Conservation (phyloP, 805 yeast species). For the Isabelozyma pseudorhagii region DNA sequence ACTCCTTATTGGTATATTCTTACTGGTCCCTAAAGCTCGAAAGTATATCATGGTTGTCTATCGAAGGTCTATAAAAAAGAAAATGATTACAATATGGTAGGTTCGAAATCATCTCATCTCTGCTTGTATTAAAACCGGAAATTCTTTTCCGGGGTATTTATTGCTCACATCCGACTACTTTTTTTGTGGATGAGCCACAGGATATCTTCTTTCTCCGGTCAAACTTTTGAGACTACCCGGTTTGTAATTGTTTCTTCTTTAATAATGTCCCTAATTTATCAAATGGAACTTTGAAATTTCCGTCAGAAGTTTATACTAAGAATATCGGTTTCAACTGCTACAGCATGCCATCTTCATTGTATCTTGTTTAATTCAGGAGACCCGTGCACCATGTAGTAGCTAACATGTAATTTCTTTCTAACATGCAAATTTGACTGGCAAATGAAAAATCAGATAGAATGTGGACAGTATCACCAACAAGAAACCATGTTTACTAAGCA, state of each 20-base stretch:
- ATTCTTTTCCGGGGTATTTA: no score
- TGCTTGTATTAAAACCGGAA: neutral
- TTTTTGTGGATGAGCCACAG: no score
- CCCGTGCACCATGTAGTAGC: neutral
- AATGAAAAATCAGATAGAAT: neutral
- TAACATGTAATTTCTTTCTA: neutral
- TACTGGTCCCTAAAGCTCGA: neutral
- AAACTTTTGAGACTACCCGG: no score
- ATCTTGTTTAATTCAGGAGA: no score
- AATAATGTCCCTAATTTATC: no score
- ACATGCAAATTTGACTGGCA: neutral
- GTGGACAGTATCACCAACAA: neutral
- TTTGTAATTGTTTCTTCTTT: no score
- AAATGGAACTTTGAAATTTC: no score
- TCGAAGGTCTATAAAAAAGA: neutral
- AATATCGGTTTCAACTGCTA: no score
- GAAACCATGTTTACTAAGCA: conserved; percentile 4
- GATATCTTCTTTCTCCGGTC: no score
- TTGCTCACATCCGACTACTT: no score
- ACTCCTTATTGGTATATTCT: neutral
- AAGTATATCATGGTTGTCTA: neutral
- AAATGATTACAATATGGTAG: neutral
- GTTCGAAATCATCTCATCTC: neutral
- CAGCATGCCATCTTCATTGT: no score
- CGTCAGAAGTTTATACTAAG: no score